Conservation (phyloP, 768 basidiomycete species). For the Termitomyces sp. region DNA sequence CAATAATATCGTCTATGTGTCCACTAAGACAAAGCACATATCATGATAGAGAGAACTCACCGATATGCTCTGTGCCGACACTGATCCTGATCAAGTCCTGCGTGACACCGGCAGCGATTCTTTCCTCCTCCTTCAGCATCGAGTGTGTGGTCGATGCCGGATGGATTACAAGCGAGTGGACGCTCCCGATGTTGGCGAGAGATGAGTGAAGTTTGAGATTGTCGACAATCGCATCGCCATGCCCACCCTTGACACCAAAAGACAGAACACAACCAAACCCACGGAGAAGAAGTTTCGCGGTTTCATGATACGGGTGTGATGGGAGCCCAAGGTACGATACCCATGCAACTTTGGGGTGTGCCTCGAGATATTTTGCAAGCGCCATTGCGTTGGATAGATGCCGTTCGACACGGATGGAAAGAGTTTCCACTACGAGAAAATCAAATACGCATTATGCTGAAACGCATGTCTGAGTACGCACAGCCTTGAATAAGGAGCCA, state of each 20-base stretch:
- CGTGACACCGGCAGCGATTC: conserved; percentile 45
- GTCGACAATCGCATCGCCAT: conserved; percentile 29
- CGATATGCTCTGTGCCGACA: conserved; percentile 12
- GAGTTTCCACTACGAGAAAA: conserved; percentile 47
- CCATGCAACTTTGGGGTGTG: conserved; percentile 56
- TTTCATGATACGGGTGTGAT: conserved; percentile 45
- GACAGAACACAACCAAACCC: conserved; percentile 57
- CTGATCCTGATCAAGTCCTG: conserved; percentile 54
- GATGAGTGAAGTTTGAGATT: conserved; percentile 32
- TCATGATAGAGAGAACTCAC: neutral
- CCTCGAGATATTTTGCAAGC: conserved; percentile 38
- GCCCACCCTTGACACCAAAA: conserved; percentile 55
- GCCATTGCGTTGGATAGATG: conserved; percentile 54
- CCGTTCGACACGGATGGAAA: conserved; percentile 53
- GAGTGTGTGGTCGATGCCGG: conserved; percentile 59
- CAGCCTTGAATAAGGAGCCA: conserved; percentile 55
- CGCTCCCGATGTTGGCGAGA: conserved; percentile 28
- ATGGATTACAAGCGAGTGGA: conserved; percentile 45
- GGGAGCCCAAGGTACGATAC: conserved; percentile 60
- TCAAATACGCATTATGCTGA: conserved; percentile 25
- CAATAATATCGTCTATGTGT: conserved; percentile 9
- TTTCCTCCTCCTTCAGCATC: conserved; percentile 47
- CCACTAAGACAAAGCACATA: neutral
- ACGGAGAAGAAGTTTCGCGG: conserved; percentile 41
- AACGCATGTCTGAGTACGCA: neutral